Evolutionary conservation across 2,329 filamentous ascomycete species (phyloP), one percentile per base, ranked within the genome.

Genomic region (Fusarium protoensiforme): DNA sequence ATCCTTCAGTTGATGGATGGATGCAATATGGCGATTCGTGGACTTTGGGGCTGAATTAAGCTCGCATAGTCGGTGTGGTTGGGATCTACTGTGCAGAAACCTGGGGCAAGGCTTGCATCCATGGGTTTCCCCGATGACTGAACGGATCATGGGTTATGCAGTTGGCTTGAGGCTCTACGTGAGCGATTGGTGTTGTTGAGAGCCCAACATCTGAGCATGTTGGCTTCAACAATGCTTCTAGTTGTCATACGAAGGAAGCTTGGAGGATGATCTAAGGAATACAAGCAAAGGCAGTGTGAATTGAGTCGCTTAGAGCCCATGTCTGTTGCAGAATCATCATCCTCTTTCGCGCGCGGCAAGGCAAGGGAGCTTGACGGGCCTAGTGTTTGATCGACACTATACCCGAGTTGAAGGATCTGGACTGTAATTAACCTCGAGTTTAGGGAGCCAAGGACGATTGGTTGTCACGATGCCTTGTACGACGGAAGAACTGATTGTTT

Each of bases 341-440:
- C 22, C 41, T 46, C 31, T 13, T 61, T 31, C 43, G 43, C 59
- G 31, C 59, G 43, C 24, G 43, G 43, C 27, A 22, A 22, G 33
- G 35, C 43, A 53, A 20, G 59, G 43, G 29, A n/a, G 27, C 41
- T 51, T 54, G 14, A 36, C 20, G 33, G 35, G 27, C 3, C 53
- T 11, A 57, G 29, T 57, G 60, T 62, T 62, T 62, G 46, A 62
- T 62, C 60, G 33, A 54, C 60, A 54, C 35, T 54, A 33, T 54
- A 62, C 18, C 60, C 60, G 46, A 41, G 60, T 33, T 54, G 13
- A 53, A 53, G 59, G 43, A 39, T 35, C 59, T 61, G 20, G 20
- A 11, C 16, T 61, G 31, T 31, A 51, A 61, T 51, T 22, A 51
- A 51, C 20, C n/a, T 48, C 29, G 20, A 2, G 31, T 27, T 7